Evolutionary conservation across 257 asterid genomes (phyloP), one percentile per base, ranked within the genome.

Genomic region (Galeopsis tetrahit): DNA sequence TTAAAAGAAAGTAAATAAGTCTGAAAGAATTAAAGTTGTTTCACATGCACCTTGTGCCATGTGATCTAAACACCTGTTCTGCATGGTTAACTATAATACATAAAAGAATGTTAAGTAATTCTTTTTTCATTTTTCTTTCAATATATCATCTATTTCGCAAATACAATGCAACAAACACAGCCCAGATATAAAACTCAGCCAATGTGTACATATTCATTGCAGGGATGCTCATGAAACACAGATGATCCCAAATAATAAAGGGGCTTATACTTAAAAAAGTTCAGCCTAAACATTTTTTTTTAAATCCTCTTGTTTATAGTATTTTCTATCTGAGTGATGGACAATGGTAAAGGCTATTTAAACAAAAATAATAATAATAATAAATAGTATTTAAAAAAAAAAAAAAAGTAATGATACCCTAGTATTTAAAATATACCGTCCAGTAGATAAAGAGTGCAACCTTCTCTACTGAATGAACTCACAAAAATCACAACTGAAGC

Each of bases 21-120:
- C 51, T 57, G 7, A 49, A 31, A 36, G 57, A 11, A 17, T 69
- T 14, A 67, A 55, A 68, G 13, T 15, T 4, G 48, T 17, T 66
- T 34, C 10, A 38, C 56, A 10, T n/a, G 48, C 4, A 67, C 42
- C 75, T 60, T 38, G 34, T 35, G 32, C 43, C 31, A 17, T 42
- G 49, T 28, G 44, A 62, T 43, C 5, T 21, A 21, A 66, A 63
- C 8, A 72, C 67, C 32, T 6, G 5, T 40, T 17, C 2, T 7
- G 43, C 48, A 75, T 71, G 44, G 34, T 63, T 13, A 55, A 40
- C 49, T 31, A 69, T 43, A 58, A 33, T 58, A 10, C 42, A 9
- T 33, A 4, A 31, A 52, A 44, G 11, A 51, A 2, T 51, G n/a
- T 31, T 10, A 10, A 17, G 33, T 55, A 28, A 31, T 56, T 56